These are phyloP conservation scores for Phellopilus nigrolimitatus DNA, from an alignment of 1,284 basidiomycete genomes.

Conservation along the genomic window DNA sequence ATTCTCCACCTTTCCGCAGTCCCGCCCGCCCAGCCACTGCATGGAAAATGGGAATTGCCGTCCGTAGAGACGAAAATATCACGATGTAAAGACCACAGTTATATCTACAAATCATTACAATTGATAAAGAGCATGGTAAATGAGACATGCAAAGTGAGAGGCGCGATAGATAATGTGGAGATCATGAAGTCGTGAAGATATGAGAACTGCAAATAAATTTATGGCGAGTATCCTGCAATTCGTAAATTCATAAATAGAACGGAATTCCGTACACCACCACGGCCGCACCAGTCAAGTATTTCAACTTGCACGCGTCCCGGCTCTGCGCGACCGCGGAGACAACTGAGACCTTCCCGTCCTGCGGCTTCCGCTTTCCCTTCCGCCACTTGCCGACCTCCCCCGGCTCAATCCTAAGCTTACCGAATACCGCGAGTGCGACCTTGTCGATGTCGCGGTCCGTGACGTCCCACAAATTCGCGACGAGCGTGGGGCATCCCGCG, in stretches of 20 bases:
- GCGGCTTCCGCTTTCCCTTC: constrained; percentile 20
- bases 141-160: not conserved
- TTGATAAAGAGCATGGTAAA: not conserved
- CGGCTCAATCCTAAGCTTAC: constrained; percentile 58
- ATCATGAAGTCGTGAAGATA: too few species aligned
- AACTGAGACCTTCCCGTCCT: constrained; percentile 42
- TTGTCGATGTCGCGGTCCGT: constrained; percentile 97
- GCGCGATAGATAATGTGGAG: not conserved
- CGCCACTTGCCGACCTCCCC: constrained; percentile 31
- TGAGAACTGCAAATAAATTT: not conserved
- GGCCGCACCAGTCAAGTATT: constrained; percentile 94
- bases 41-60: too few species aligned
- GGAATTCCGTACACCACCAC: constrained; percentile 95
- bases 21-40: not conserved
- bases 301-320: constrained; percentile 80
- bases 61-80: too few species aligned
- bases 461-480: constrained; percentile 97
- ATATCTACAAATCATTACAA: not conserved
- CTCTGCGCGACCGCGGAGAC: constrained; percentile 79
- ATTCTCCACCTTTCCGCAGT: not conserved
- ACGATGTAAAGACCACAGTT: not conserved
- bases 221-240: not conserved
- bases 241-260: constrained; percentile 54
- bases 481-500: constrained; percentile 90
- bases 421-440: constrained; percentile 82